phyloP scores from a whole-genome alignment of 164 flowering plant genomes.

The Magnolia changhungtana region DNA sequence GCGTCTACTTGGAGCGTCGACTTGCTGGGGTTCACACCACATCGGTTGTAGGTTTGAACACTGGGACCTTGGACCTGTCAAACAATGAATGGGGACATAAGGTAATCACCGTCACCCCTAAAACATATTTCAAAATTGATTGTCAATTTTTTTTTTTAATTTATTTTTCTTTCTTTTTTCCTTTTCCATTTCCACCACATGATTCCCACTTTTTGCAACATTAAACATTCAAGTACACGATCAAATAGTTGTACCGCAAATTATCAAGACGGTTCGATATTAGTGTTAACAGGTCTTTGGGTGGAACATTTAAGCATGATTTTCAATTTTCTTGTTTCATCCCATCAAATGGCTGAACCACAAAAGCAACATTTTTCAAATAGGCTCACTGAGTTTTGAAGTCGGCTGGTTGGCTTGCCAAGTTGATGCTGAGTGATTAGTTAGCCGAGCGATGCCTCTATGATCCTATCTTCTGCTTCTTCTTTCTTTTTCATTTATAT shows the following conservation, averaged over 20 bases:
- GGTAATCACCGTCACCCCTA: constrained; percentile 30
- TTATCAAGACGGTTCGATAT: no score
- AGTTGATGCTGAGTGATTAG: neutral
- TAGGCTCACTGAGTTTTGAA: neutral
- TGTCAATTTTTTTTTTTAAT: neutral
- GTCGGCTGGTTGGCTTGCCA: neutral
- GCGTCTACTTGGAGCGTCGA: constrained; percentile 79
- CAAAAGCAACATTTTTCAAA: neutral
- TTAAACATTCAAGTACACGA: no score
- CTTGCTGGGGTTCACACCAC: constrained; percentile 59
- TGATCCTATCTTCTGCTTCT: neutral
- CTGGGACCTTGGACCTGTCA: constrained; percentile 79
- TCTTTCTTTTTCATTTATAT: neutral
- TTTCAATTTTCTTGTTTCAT: neutral
- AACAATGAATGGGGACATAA: constrained; percentile 61
- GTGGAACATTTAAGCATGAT: neutral
- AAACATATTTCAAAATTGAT: neutral
- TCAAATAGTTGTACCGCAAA: no score
- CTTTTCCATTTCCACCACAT: neutral
- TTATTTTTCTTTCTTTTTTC: neutral
- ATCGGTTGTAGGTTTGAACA: constrained; percentile 60
- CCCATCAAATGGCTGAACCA: neutral
- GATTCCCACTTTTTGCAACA: neutral
- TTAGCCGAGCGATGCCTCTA: neutral
- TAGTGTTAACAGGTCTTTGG: no score